Evolutionary conservation across 768 basidiomycete species (phyloP), one percentile per base, ranked within the genome.

Genomic region (Lactarius pseudohatsudake): DNA sequence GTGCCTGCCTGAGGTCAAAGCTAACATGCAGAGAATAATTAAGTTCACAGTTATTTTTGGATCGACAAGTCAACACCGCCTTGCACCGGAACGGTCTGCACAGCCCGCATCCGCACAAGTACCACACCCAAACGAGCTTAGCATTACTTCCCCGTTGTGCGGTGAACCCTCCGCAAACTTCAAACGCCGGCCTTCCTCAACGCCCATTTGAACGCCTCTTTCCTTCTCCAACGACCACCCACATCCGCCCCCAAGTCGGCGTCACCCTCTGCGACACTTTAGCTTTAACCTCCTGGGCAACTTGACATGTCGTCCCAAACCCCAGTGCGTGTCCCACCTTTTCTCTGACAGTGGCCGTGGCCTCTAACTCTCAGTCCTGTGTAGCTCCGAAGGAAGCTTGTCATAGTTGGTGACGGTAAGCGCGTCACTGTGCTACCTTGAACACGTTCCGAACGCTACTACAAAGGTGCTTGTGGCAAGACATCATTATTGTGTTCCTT

Each of bases 331-430:
- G 50, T 13, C 13, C 34, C 22, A 10, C 60, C n/a, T 58, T 61
- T 40, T 41, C 43, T 59, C 50, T 61, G 41, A 65, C 61, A 18
- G 55, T 47, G 38, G 62, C 57, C 57, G 28, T 32, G 16, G 40
- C 45, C 32, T 50, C 67, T 64, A 9, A 69, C 53, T 57, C 11
- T n/a, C 38, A 9, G 15, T 59, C 50, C 43, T 16, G 4, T 38
- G 38, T 71, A 96, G 94, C 92, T 98, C 77, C 88, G 94, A 72
- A 85, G 95, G 74, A 98, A 98, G 80, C 82, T 98, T 65, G 95
- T 96, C 78, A 94, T 95, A 75, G 95, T 98, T 69, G 96, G 96
- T 72, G 96, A 99, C 79, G 96, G 96, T 81, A 82, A 76, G 87
- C 67, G 28, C 43, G 26, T 57, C 53, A n/a, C 58, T 30, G 60